phyloP scores from a whole-genome alignment of 2,329 filamentous ascomycete genomes.

The Trichophyton simii region DNA sequence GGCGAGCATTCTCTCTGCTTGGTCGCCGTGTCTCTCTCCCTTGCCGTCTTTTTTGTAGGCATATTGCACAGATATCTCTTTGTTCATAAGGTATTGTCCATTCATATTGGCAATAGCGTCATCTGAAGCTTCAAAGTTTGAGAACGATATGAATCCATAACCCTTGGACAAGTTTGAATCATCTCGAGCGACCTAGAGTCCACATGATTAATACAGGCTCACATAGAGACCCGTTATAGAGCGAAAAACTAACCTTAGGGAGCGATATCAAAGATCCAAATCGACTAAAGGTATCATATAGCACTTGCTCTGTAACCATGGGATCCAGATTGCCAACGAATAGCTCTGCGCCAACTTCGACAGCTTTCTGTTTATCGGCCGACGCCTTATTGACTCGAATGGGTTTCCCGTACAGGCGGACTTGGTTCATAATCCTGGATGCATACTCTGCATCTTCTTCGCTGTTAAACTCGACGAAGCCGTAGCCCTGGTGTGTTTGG shows the following conservation, averaged over 20 bases:
- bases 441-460: slow-evolving; percentile 96
- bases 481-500: slow-evolving; percentile 92
- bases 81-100: slow-evolving; percentile 92
- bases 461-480: slow-evolving; percentile 95
- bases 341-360: slow-evolving; percentile 90
- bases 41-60: slow-evolving; percentile 99
- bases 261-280: slow-evolving; percentile 76
- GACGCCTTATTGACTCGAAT: slow-evolving; percentile 90
- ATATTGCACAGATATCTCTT: slow-evolving; percentile 92
- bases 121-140: slow-evolving; percentile 86
- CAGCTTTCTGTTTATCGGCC: slow-evolving; percentile 86
- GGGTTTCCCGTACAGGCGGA: slow-evolving; percentile 84
- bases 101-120: slow-evolving; percentile 86
- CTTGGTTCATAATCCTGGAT: slow-evolving; percentile 89
- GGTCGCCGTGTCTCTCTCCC: slow-evolving; percentile 87
- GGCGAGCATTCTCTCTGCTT: slow-evolving; percentile 82
- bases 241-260: slow-evolving; percentile 54
- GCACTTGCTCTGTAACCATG: slow-evolving; percentile 87
- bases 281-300: slow-evolving; percentile 88
- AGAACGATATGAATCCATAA: slow-evolving; percentile 90
- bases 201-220: background rate
- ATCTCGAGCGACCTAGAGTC: slow-evolving; percentile 57
- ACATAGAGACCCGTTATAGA: background rate
- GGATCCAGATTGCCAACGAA: slow-evolving; percentile 93
- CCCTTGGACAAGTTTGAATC: slow-evolving; percentile 82